Base-by-base conservation (phyloP, 768 basidiomycete genomes). In the Lyophyllum shimeji region DNA sequence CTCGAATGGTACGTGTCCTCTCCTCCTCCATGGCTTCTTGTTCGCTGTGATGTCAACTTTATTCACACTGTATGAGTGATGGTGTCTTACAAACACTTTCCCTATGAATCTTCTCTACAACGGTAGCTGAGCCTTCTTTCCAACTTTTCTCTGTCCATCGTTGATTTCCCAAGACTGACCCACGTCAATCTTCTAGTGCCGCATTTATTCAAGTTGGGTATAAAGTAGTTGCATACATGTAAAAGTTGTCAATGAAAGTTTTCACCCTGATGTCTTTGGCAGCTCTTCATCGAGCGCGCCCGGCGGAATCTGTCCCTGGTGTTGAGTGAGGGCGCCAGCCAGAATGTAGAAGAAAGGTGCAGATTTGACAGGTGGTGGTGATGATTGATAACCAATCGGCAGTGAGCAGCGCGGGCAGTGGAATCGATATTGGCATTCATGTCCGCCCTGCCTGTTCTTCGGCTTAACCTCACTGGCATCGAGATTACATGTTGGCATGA, bases 231-330 rank as follows among this genome's bases (percentile, higher is more conserved):
- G 25, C 52, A 45, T 49, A 46, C 46, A 46, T 27, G 25, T 46
- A 27, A 29, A 46, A 46, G 5, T 25, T 46, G n/a, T n/a, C 6
- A 12, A 27, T 18, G 3, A 17, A 29, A 18, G 7, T 44, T 23
- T 44, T 24, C 7, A 29, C 11, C 5, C 1, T 15, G 5, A 46
- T 29, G 5, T n/a, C 9, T 65, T 58, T 43, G 20, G 31, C 13
- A 11, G 11, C 8, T 55, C 46, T 39, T 81, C 78, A 48, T 88
- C 85, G 65, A 95, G 93, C 6, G 94, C 94, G 60, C 92, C 91
- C 45, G 79, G 71, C 9, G 94, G 94, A 29, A 94, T 73, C 65
- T 93, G 87, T 31, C 94, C 94, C 76, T 96, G 94, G 61, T 88
- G 74, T 65, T 90, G 89, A n/a, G 90, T 93, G 55, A 96, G 78